Base-by-base conservation (phyloP, 164 flowering plant genomes). In the Magnolia changhungtana region DNA sequence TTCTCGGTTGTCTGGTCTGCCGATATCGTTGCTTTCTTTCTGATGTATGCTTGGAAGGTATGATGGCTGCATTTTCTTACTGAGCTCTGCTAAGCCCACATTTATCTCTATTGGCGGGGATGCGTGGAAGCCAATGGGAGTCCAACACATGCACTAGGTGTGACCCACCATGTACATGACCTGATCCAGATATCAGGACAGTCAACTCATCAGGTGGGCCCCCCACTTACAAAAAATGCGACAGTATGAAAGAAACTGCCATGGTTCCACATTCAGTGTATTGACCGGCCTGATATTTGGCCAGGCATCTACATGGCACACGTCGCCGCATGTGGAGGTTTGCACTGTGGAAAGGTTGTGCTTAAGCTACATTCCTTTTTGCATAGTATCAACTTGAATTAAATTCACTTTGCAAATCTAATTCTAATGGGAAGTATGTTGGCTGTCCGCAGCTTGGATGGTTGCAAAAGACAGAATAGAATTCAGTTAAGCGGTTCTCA, bases 31-130 rank as follows among this genome's bases (percentile, higher is more conserved):
- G 99, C 93, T 71, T 95, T 95, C 85, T 85, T 95, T 78, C 89
- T 83, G 64, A 93, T 93, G 98, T 95, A 92, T 83, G 94, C 96
- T 11, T 95, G 99, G 99, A 95, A 95, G 97, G 99, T 95, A 88
- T 20, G 58, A 24, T 74, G n/a, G 37, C 0, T 37, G 24, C 13
- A 75, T 68, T 31, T 74, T 66, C 37, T 68, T 51, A 16, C 21
- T 50, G 16, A 65, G 68, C 24, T 65, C 19, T 68, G 6, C 18
- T 19, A 68, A 31, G 4, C 31, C 18, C 8, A 16, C 45, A 1
- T 31, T 68, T 68, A 68, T 16, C 50, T 65, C 21, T 29, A 68
- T 7, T 29, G 61, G 16, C 2, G 1, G 61, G 3, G 61, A 13
- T 55, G 18, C 1, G 3, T 16, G 61, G 61, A 11, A 55, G 18